phyloP scores from a whole-genome alignment of 257 asterid species.

The Leptodermis oblonga region DNA sequence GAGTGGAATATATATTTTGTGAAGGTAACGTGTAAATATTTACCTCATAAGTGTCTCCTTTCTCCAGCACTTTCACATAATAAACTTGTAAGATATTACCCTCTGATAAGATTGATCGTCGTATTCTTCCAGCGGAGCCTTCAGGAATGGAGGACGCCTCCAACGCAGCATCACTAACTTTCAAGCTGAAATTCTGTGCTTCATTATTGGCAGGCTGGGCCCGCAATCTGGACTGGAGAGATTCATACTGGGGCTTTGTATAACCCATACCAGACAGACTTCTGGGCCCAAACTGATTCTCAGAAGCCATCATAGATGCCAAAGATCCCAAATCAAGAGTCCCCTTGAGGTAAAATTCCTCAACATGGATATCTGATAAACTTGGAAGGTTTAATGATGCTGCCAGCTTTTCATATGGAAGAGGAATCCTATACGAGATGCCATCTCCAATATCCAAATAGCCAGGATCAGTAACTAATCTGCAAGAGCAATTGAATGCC shows the following conservation, averaged over 20 bases:
- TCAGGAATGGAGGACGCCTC: constrained; percentile 82
- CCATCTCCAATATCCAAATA: constrained; percentile 91
- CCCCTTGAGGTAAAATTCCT: constrained; percentile 89
- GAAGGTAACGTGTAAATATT: constrained; percentile 17
- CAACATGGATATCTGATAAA: constrained; percentile 73
- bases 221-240: constrained; percentile 81
- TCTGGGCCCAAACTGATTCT: constrained; percentile 51
- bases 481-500: constrained; percentile 26
- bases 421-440: constrained; percentile 86
- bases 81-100: constrained; percentile 82
- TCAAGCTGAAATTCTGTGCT: constrained; percentile 56
- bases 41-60: constrained; percentile 98
- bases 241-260: constrained; percentile 61
- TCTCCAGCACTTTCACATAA: constrained; percentile 96
- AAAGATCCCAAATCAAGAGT: constrained; percentile 96
- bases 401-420: constrained; percentile 74
- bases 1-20: neutral
- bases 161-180: constrained; percentile 70
- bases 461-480: constrained; percentile 78
- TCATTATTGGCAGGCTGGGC: constrained; percentile 49
- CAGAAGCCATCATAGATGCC: constrained; percentile 92
- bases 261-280: constrained; percentile 72
- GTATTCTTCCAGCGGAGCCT: constrained; percentile 90
- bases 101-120: constrained; percentile 77
- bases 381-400: constrained; percentile 68